These are phyloP conservation scores for Adansonia grandidieri DNA, from an alignment of 441 rosid genomes.

Conservation along the genomic window DNA sequence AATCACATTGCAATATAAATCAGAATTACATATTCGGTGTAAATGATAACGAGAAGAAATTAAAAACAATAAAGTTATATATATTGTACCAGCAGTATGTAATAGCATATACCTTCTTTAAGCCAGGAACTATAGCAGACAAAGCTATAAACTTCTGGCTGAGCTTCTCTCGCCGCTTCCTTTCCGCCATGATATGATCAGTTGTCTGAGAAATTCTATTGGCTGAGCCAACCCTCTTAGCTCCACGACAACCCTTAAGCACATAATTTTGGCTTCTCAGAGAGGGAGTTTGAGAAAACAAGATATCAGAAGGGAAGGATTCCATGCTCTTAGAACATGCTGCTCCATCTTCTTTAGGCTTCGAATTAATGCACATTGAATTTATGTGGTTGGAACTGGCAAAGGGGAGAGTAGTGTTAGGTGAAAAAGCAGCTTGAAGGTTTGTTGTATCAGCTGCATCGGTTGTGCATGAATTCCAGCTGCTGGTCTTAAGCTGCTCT, in stretches of 20 bases:
- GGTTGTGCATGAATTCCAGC: constrained; percentile 35
- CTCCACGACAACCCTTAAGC: constrained; percentile 39
- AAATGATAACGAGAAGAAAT: too few relatives aligned
- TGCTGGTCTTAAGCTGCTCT: constrained; percentile 49
- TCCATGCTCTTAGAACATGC: constrained; percentile 26
- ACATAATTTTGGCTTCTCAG: constrained; percentile 39
- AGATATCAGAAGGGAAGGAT: background rate
- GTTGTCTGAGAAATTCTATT: constrained; percentile 50
- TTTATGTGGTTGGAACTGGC: constrained; percentile 27
- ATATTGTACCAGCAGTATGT: background rate
- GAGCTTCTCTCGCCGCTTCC: constrained; percentile 88
- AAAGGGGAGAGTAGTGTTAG: constrained; percentile 34
- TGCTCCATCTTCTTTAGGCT: constrained; percentile 57
- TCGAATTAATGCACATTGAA: constrained; percentile 21
- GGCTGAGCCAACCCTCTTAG: constrained; percentile 34
- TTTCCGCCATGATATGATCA: constrained; percentile 84
- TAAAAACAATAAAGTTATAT: too few relatives aligned
- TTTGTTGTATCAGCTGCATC: constrained; percentile 23
- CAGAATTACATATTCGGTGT: too few relatives aligned
- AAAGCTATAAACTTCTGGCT: constrained; percentile 80
- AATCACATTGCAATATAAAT: background rate
- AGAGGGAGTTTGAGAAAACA: constrained; percentile 37
- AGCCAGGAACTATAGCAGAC: constrained; percentile 81
- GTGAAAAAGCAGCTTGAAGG: constrained; percentile 37
- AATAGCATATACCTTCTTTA: constrained; percentile 62